A percentile compares a stretch with the other conserved stretches of the same genome.
Evolutionary conservation across 768 basidiomycete species (phyloP).

Genomic region (Lactarius tabidus): DNA sequence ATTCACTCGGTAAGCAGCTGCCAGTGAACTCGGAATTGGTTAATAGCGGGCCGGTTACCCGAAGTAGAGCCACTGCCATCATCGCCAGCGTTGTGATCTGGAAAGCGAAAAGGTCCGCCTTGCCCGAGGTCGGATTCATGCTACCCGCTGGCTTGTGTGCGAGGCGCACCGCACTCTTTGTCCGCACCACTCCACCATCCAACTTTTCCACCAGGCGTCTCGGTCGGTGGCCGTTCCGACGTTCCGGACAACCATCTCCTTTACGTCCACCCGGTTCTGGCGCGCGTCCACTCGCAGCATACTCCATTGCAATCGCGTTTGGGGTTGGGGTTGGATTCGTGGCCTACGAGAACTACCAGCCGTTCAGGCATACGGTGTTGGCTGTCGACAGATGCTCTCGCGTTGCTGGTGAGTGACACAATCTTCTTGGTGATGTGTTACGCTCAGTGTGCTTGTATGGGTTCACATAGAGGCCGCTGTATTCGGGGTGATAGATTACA

Average conservation of each 20-base stretch:
- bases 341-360: slow-evolving; percentile 65
- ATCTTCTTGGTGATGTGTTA: not conserved
- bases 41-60: slow-evolving; percentile 9
- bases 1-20: too few species aligned
- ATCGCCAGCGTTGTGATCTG: not conserved
- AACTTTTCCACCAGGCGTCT: not conserved
- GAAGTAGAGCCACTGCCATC: not conserved
- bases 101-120: not conserved
- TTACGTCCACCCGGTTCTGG: not conserved
- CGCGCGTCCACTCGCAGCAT: slow-evolving; percentile 15
- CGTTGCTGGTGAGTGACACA: slow-evolving; percentile 55
- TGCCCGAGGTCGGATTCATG: slow-evolving; percentile 14
- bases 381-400: slow-evolving; percentile 77
- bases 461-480: slow-evolving; percentile 51
- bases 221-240: slow-evolving; percentile 8
- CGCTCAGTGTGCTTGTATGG: slow-evolving; percentile 27
- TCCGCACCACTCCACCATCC: not conserved
- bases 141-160: slow-evolving; percentile 13
- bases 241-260: not conserved
- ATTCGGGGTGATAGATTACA: slow-evolving; percentile 66
- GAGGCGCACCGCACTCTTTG: not conserved
- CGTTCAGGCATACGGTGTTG: slow-evolving; percentile 70
- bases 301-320: slow-evolving; percentile 28
- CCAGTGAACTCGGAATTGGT: too few species aligned
- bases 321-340: slow-evolving; percentile 36